phyloP scores from a whole-genome alignment of 352 stramenopile species.

The Peronospora destructor region DNA sequence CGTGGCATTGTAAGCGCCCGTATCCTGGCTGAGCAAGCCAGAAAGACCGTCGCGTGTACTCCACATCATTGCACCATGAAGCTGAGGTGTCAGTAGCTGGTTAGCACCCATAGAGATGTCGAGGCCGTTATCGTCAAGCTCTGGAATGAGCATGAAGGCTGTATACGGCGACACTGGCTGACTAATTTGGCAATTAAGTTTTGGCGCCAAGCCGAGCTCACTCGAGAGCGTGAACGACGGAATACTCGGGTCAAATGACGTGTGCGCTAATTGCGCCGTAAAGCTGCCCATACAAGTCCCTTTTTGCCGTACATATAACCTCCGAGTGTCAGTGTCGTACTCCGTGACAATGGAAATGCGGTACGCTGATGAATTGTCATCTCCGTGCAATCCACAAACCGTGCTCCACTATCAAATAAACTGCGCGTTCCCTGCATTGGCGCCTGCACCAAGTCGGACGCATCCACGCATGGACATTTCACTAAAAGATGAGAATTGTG shows the following conservation, averaged over 20 bases:
- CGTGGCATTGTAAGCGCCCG: conserved; percentile 33
- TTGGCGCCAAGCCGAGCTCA: conserved; percentile 73
- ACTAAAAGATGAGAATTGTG: conserved; percentile 72
- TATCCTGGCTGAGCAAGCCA: conserved; percentile 49
- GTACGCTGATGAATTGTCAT: conserved; percentile 80
- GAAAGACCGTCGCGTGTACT: conserved; percentile 69
- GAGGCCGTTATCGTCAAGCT: conserved; percentile 63
- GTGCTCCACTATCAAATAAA: conserved; percentile 38
- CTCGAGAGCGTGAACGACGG: conserved; percentile 55
- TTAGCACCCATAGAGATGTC: conserved; percentile 69
- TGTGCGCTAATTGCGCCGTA: conserved; percentile 56
- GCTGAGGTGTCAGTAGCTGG: conserved; percentile 48
- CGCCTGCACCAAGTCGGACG: conserved; percentile 57
- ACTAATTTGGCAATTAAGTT: conserved; percentile 64
- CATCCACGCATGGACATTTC: conserved; percentile 81
- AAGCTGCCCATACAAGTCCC: conserved; percentile 60
- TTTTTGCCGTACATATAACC: conserved; percentile 83
- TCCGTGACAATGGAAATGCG: conserved; percentile 49
- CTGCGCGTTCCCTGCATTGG: conserved; percentile 52
- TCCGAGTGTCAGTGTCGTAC: conserved; percentile 55
- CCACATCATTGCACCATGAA: conserved; percentile 77
- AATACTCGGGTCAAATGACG: conserved; percentile 53
- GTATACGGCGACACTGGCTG: conserved; percentile 67
- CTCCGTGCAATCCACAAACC: conserved; percentile 56
- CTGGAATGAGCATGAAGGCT: conserved; percentile 65